Base-by-base conservation (phyloP, 2,329 filamentous ascomycete species). In the Scorias spongiosa region DNA sequence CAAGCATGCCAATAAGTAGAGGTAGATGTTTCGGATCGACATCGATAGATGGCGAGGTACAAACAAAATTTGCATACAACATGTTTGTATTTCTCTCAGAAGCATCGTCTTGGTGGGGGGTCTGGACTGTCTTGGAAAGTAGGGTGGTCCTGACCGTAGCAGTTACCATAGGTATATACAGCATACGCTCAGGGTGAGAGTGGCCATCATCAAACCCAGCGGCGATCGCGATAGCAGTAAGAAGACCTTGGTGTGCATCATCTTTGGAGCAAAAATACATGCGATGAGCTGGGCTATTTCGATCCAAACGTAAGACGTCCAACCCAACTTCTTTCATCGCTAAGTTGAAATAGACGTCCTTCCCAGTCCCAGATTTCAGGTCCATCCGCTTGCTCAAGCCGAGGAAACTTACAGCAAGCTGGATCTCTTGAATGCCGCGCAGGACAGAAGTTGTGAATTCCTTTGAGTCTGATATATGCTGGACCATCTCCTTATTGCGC, bases 191-290 rank as follows among this genome's bases (percentile, higher is more conserved):
- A 0, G 85, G 81, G 54, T 84, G 83, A 8, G 82, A 84, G 26
- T 81, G 77, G n/a, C 86, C 85, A 59, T 95, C 87, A 56, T 95
- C 88, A 30, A 98, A 71, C 34, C 87, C 91, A 45, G 96, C 73
- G 0, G 89, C 89, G 44, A 98, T 84, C 1, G 91, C 94, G 36
- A 98, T 78, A 2, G 88, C 91, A 14, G 89, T 91, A 17, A 91
- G 75, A 30, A 98, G 72, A 10, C 88, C 91, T 68, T 98, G 89
- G 61, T 98, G 91, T 10, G 91, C 91, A 55, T 95, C 80, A 58
- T 95, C 91, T 48, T 86, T 81, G 17, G 82, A 78, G 2, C 88
- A 84, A 58, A 98, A 98, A 63, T 98, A 96, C 91, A 96, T 98
- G 49, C 91, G 80, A 69, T 98, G 91, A 0, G 89, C 87, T 1